These are phyloP conservation scores for Gentiana macrophylla DNA, from an alignment of 257 asterid species.

Conservation along the genomic window DNA sequence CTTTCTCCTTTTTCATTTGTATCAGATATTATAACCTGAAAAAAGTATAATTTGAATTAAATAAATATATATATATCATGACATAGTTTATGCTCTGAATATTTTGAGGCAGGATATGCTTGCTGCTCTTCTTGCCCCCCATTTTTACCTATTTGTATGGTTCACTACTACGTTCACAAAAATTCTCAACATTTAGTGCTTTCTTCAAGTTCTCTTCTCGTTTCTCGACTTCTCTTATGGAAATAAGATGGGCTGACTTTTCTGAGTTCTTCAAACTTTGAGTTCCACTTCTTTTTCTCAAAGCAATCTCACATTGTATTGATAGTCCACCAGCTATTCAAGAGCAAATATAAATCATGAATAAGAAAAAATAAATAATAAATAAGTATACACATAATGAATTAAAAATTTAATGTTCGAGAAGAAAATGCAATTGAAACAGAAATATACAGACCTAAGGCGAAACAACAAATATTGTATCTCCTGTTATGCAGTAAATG, in stretches of 20 bases:
- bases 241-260: constrained; percentile 51
- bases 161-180: not conserved
- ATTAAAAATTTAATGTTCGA: too few relatives aligned
- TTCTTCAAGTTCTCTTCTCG: constrained; percentile 65
- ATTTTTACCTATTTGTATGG: constrained; percentile 2
- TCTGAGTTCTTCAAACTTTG: constrained; percentile 48
- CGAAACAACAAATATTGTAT: too few relatives aligned
- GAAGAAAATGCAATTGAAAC: too few relatives aligned
- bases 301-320: constrained; percentile 77
- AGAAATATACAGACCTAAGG: too few relatives aligned
- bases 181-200: constrained; percentile 48
- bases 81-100: too few relatives aligned
- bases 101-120: constrained; percentile 59
- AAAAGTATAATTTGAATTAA: too few relatives aligned
- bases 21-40: too few relatives aligned
- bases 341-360: constrained; percentile 3
- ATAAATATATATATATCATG: too few relatives aligned
- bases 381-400: too few relatives aligned
- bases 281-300: constrained; percentile 80
- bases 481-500: too few relatives aligned
- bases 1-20: too few relatives aligned
- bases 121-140: constrained; percentile 2
- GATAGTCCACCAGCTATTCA: constrained; percentile 72
- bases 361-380: not conserved
- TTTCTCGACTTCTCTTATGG: constrained; percentile 62